Conservation (phyloP, 73 alveolate species). For the Urostyla sp. region DNA sequence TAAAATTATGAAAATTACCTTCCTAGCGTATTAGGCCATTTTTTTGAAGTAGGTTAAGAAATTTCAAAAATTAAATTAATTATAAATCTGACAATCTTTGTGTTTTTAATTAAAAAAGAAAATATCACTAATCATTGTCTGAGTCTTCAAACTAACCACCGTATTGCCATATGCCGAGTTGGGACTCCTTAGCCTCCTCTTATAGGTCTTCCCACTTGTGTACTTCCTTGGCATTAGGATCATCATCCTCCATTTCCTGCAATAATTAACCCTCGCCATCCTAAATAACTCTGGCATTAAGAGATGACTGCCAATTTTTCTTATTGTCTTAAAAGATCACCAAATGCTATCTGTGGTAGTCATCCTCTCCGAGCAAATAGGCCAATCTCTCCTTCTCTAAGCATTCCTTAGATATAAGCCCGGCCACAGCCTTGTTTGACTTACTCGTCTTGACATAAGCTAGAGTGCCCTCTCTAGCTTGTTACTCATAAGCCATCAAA, state of each 20-base stretch:
- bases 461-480: slow-evolving; percentile 83
- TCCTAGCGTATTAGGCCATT: slow-evolving; percentile 35
- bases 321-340: slow-evolving; percentile 65
- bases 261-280: slow-evolving; percentile 61
- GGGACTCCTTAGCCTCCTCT: slow-evolving; percentile 68
- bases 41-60: background rate
- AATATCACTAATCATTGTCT: background rate
- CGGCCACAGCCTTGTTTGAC: slow-evolving; percentile 71
- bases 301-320: slow-evolving; percentile 56
- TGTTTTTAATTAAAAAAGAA: background rate
- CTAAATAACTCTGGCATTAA: slow-evolving; percentile 63
- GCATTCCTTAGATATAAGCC: slow-evolving; percentile 51
- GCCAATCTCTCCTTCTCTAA: slow-evolving; percentile 71
- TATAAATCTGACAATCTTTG: background rate
- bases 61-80: slow-evolving; percentile 18
- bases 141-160: slow-evolving; percentile 68
- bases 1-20: background rate
- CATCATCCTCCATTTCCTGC: slow-evolving; percentile 43
- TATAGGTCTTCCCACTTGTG: slow-evolving; percentile 74
- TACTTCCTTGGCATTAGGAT: slow-evolving; percentile 68
- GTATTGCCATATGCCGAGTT: slow-evolving; percentile 76
- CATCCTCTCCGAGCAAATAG: slow-evolving; percentile 59
- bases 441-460: slow-evolving; percentile 85
- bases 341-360: slow-evolving; percentile 47
- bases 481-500: slow-evolving; percentile 76